Base-by-base conservation (phyloP, 371 early-diverging fungal genomes). In the Saksenaea oblongispora region DNA sequence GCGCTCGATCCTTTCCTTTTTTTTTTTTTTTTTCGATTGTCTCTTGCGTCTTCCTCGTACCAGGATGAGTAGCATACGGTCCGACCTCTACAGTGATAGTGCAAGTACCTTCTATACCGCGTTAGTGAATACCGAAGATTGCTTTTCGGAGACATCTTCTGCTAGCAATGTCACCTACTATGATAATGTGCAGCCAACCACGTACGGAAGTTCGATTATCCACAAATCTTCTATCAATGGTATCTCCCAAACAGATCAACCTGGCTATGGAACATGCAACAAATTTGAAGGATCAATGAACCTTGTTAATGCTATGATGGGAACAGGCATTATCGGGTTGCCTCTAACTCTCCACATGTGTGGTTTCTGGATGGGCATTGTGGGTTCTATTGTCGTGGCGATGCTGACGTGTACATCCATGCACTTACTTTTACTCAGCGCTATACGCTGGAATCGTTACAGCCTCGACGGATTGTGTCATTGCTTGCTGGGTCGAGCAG, bases 241-340 rank as follows among this genome's bases (percentile, higher is more conserved):
- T 47, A 47, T 47, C 10, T 34, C 65, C 11, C 70, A 62, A 42
- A 34, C 63, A 3, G 53, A 59, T 37, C 47, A 51, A 1, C 66
- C 66, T 14, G 66, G 66, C 3, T 66, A 65, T 53, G 66, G 70
- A 15, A 66, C 70, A 5, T 18, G 53, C 4, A 54, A 57, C 2
- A 59, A 26, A 17, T 34, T 39, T 18, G 63, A 53, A 3, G 62
- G 63, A 22, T 66, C 79, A 14, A 65, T 81, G 54, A 83, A 80
- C 36, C 64, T 86, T 44, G 74, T 82, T 14, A 86, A 85, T 60
- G 79, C 85, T 18, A 86, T 82, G 56, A 84, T 86, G 69, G 86
- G 86, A 1, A 78, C 83, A n/a, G 86, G 86, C 26, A 79, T 86
- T 41, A 72, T 86, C 34, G 86, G 85, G 0, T 58, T 86, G n/a